These are phyloP conservation scores for Lactarius quietus DNA, from an alignment of 768 basidiomycete species.

Conservation along the genomic window DNA sequence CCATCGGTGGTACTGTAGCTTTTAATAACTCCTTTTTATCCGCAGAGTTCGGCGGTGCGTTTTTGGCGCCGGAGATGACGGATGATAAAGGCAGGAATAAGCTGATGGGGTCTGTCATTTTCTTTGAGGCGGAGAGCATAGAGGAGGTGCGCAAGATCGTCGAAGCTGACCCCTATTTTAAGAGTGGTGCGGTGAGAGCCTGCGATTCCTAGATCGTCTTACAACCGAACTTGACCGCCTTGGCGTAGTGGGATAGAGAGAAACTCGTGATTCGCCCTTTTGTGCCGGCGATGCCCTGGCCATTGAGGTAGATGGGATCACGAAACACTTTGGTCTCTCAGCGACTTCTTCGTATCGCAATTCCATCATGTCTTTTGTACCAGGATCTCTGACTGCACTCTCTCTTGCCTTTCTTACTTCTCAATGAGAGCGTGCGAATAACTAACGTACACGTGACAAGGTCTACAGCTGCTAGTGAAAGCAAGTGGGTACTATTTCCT, in stretches of 20 bases:
- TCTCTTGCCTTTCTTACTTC: neutral
- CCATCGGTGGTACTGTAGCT: neutral
- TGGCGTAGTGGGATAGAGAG: constrained; percentile 18
- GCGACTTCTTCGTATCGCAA: too few species aligned
- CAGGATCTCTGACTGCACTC: too few species aligned
- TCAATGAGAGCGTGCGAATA: neutral
- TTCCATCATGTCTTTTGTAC: neutral
- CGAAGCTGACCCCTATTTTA: constrained; percentile 32
- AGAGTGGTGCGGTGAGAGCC: constrained; percentile 29
- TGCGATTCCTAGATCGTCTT: neutral
- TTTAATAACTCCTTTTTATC: neutral
- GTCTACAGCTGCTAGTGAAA: too few species aligned
- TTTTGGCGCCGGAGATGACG: constrained; percentile 23
- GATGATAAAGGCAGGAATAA: constrained; percentile 19
- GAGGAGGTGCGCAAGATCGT: constrained; percentile 29
- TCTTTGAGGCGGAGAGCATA: constrained; percentile 27
- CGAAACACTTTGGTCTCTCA: too few species aligned
- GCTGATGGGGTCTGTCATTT: constrained; percentile 30
- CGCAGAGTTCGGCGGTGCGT: constrained; percentile 19
- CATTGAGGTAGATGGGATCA: constrained; percentile 1
- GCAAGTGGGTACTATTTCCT: too few species aligned
- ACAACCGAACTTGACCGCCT: neutral
- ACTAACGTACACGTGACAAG: too few species aligned
- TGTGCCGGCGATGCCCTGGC: constrained; percentile 19
- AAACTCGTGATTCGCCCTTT: constrained; percentile 16